Evolutionary conservation across 495 filamentous ascomycete species (phyloP).

Genomic region (Daldinia decipiens): DNA sequence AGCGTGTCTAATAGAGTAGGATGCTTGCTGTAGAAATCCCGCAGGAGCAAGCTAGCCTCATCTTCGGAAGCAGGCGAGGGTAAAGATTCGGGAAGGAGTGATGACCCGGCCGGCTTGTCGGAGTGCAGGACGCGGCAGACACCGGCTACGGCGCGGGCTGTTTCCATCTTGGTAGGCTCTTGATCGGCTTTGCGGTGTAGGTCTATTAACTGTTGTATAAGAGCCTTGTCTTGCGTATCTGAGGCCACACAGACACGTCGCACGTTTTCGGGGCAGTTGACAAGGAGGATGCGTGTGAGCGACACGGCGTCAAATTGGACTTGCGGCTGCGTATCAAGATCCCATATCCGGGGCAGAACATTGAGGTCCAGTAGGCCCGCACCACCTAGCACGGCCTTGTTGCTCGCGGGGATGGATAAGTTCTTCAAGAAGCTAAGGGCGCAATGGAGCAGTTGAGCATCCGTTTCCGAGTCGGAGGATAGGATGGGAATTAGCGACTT

Average conservation of each 20-base stretch:
- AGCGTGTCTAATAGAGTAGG: slow-evolving; percentile 64
- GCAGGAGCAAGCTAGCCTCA: slow-evolving; percentile 46
- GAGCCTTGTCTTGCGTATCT: slow-evolving; percentile 57
- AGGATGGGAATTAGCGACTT: slow-evolving; percentile 65
- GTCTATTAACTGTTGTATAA: slow-evolving; percentile 68
- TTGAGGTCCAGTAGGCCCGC: slow-evolving; percentile 59
- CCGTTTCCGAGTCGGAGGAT: slow-evolving; percentile 37
- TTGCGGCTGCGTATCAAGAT: slow-evolving; percentile 68
- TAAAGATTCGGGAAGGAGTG: slow-evolving; percentile 6
- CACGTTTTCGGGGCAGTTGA: slow-evolving; percentile 68
- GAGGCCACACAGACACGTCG: slow-evolving; percentile 55
- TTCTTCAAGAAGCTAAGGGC: slow-evolving; percentile 82
- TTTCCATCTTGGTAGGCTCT: slow-evolving; percentile 77
- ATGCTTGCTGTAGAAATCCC: slow-evolving; percentile 64
- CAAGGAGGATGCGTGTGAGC: slow-evolving; percentile 72
- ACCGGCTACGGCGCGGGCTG: slow-evolving; percentile 71
- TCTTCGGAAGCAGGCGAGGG: slow-evolving; percentile 8
- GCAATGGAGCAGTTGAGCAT: slow-evolving; percentile 69
- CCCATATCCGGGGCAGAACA: slow-evolving; percentile 69
- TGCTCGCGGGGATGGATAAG: slow-evolving; percentile 72
- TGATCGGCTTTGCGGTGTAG: slow-evolving; percentile 68
- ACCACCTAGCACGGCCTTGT: slow-evolving; percentile 68
- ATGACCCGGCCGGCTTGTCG: slow-evolving; percentile 7
- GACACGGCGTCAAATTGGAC: slow-evolving; percentile 75
- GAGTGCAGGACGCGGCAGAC: slow-evolving; percentile 69